phyloP scores from a whole-genome alignment of 2,329 filamentous ascomycete genomes.

The Aspergillus alliaceus region DNA sequence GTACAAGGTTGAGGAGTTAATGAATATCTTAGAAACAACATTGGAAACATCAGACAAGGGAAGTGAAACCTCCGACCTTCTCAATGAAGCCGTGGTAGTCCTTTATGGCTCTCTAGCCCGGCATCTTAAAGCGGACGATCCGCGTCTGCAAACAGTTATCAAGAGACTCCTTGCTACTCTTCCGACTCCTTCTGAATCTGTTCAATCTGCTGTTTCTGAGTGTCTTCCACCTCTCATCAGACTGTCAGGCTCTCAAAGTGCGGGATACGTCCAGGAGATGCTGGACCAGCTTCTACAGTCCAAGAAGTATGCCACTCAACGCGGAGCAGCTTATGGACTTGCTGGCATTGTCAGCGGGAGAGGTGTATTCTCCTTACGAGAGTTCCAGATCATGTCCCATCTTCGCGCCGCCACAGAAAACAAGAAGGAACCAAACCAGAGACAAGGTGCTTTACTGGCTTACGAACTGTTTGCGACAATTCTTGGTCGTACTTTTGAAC shows the following conservation, averaged over 20 bases:
- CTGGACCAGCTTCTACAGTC: conserved; percentile 79
- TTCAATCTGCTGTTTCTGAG: conserved; percentile 93
- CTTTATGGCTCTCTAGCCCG: conserved; percentile 92
- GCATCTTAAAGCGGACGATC: conserved; percentile 81
- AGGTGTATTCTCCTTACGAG: conserved; percentile 76
- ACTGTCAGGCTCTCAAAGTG: conserved; percentile 73
- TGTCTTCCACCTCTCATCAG: conserved; percentile 89
- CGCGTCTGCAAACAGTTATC: conserved; percentile 83
- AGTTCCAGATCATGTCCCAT: conserved; percentile 81
- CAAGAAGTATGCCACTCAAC: conserved; percentile 88
- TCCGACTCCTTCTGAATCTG: conserved; percentile 91
- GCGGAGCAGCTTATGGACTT: conserved; percentile 91
- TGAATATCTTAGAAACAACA: conserved; percentile 86
- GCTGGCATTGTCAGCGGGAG: conserved; percentile 87
- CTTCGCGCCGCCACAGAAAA: conserved; percentile 85
- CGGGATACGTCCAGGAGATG: conserved; percentile 77
- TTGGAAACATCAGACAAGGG: conserved; percentile 83
- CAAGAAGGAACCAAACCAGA: conserved; percentile 86
- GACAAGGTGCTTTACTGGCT: conserved; percentile 83
- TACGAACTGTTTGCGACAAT: conserved; percentile 88
- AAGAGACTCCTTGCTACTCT: conserved; percentile 82
- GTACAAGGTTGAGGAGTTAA: conserved; percentile 79
- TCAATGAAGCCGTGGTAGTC: conserved; percentile 96
- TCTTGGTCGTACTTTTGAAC: conserved; percentile 86
- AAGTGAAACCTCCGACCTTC: conserved; percentile 77